Percentiles rank a stretch among this genome's conserved stretches.
phyloP scores from a whole-genome alignment of 2,329 filamentous ascomycete genomes.

The Calonectria montana region DNA sequence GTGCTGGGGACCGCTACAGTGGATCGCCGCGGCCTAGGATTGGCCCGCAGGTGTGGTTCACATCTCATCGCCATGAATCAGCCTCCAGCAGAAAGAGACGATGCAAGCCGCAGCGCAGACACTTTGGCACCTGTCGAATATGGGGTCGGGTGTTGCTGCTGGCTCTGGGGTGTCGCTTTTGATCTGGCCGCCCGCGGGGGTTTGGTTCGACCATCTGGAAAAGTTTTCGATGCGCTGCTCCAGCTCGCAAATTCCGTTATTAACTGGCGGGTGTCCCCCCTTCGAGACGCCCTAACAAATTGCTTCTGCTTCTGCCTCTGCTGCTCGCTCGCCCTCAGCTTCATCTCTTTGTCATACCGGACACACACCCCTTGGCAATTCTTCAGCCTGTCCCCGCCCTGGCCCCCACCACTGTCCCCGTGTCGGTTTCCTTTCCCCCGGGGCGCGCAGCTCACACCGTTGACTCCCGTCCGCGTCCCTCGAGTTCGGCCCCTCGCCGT shows the following conservation, averaged over 20 bases:
- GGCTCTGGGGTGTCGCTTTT: background rate
- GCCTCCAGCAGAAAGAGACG: constrained; percentile 38
- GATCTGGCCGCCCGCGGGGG: constrained; percentile 4
- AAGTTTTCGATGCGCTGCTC: background rate
- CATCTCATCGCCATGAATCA: constrained; percentile 39
- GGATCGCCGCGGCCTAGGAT: constrained; percentile 36
- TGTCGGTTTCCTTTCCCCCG: constrained; percentile 41
- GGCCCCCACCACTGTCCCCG: constrained; percentile 24
- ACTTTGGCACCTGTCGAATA: constrained; percentile 4
- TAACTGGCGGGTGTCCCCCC: constrained; percentile 1
- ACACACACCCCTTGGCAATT: constrained; percentile 12
- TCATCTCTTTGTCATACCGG: constrained; percentile 12
- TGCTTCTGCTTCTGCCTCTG: constrained; percentile 28
- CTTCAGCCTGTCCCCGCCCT: constrained; percentile 35
- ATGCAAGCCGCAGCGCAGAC: constrained; percentile 37
- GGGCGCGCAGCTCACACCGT: constrained; percentile 32
- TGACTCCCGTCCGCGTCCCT: constrained; percentile 17
- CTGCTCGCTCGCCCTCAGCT: constrained; percentile 23
- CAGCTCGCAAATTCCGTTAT: background rate
- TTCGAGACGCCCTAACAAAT: constrained; percentile 4
- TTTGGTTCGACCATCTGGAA: background rate
- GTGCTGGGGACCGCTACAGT: constrained; percentile 37
- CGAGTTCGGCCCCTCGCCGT: constrained; percentile 4
- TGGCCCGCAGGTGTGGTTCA: constrained; percentile 31
- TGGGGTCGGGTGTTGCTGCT: constrained; percentile 22